Evolutionary conservation across 495 filamentous ascomycete species (phyloP), one percentile per base, ranked within the genome.

Genomic region (Staphylotrichum tortipilum): DNA sequence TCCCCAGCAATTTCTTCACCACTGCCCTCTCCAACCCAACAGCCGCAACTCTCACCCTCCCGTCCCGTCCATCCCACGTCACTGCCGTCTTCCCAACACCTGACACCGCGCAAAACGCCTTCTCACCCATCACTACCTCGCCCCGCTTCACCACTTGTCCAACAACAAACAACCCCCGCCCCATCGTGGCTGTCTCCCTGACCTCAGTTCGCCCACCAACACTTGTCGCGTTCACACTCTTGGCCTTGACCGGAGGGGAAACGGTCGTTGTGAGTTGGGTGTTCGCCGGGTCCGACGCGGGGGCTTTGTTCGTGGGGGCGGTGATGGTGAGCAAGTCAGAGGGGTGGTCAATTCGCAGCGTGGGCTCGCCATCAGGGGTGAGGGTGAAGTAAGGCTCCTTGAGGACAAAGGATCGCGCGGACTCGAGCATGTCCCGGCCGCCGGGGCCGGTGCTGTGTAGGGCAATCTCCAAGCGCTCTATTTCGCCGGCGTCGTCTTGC

Each of bases 301-400:
- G 17, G 24, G 41, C n/a, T 15, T 30, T 33, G 15, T 1, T 2
- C 14, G 21, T 22, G 19, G 26, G 26, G 26, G 5, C 3, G 10
- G 11, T 18, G n/a, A 10, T 7, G 35, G 11, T 6, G 7, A 48
- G 3, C 3, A 48, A 9, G 30, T 48, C 35, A 4, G 45, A 38
- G 24, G 35, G 45, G 15, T 48, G 45, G 23, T 48, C 35, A 24
- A 48, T 39, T n/a, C 45, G 45, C 3, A 48, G 22, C 4, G 45
- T 48, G 1, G 45, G 23, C 22, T 48, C 45, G 15, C 45, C 45
- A 1, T 48, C 23, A 1, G 38, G 34, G 15, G 34, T 39, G 45
- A 48, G 45, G 15, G 45, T 48, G 26, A 48, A 48, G 18, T 48
- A 48, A 5, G 45, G 45, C 4, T 48, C 35, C 19, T 48, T 48